These are phyloP conservation scores for Eryngium alpinum DNA, from an alignment of 140 eudicot genomes.

Conservation along the genomic window DNA sequence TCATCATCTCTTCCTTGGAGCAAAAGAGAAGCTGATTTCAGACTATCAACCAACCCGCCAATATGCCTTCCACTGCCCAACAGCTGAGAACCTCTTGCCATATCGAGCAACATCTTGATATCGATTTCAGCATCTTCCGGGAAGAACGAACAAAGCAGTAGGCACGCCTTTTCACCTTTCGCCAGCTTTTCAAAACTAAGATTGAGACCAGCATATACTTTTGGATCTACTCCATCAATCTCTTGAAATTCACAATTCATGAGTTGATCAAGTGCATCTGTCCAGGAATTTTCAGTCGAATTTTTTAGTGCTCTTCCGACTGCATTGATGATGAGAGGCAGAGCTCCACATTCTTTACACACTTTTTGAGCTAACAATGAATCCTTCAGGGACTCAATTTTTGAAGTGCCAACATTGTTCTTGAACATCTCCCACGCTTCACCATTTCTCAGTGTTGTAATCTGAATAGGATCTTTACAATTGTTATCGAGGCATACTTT, in stretches of 20 bases:
- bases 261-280: background rate
- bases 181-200: slow-evolving; percentile 12
- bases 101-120: background rate
- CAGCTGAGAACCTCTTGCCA: background rate
- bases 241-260: background rate
- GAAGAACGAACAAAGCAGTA: slow-evolving; percentile 14
- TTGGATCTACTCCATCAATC: background rate
- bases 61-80: background rate
- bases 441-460: background rate
- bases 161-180: slow-evolving; percentile 1
- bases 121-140: slow-evolving; percentile 6
- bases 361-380: background rate
- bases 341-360: slow-evolving; percentile 4
- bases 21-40: slow-evolving; percentile 9
- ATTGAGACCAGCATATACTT: background rate
- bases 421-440: slow-evolving; percentile 19
- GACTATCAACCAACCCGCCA: background rate
- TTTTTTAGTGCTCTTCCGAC: slow-evolving; percentile 10
- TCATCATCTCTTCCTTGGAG: background rate
- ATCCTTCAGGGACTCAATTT: background rate
- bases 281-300: background rate
- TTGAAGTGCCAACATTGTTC: background rate
- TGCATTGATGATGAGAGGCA: slow-evolving; percentile 12
- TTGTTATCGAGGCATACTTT: too few species aligned
- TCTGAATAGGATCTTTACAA: background rate